Evolutionary conservation across 1,284 basidiomycete species (phyloP), one percentile per base, ranked within the genome.

Genomic region (Coniophora puteana): DNA sequence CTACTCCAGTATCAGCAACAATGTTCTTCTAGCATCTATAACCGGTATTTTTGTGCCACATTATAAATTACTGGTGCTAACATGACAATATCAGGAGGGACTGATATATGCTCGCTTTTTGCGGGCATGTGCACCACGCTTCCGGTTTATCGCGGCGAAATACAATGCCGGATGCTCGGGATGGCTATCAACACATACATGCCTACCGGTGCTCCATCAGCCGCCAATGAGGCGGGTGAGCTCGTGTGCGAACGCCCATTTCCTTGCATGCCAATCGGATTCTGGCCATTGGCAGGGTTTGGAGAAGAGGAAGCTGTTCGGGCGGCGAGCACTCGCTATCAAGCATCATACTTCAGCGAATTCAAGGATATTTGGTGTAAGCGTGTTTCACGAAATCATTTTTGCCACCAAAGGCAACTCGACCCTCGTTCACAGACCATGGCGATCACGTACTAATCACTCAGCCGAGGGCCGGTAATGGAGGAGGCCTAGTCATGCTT

Each of bases 31-130:
- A 26, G 86, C 77, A 14, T 89, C 85, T 22, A 88, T 93, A 47
- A 91, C 89, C 14, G 90, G 90, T 75, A 54, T 45, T 40, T 38
- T 41, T 49, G 45, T 36, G 44, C 36, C 45, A 33, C 38, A 29
- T 29, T 39, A 31, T 40, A 16, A 36, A 14, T 31, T 16, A 10
- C 25, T 25, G 28, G 14, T 28, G 20, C 8, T 20, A 22, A 30
- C n/a, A n/a, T n/a, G n/a, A n/a, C n/a, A n/a, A n/a, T n/a, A n/a
- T 13, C 43, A 85, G 83, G 84, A 42, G 86, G 87, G 11, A 91
- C 89, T 13, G 90, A 93, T 57, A 89, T 93, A 26, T 92, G 89
- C 62, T 90, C 87, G 24, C 72, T 93, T 20, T 93, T 93, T 63
- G 89, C 86, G 17, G 88, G 88, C 5, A 83, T 91, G 72, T 86